Evolutionary conservation across 2,329 filamentous ascomycete genomes (phyloP), one percentile per base, ranked within the genome.

Genomic region (Tolypocladium sp.): DNA sequence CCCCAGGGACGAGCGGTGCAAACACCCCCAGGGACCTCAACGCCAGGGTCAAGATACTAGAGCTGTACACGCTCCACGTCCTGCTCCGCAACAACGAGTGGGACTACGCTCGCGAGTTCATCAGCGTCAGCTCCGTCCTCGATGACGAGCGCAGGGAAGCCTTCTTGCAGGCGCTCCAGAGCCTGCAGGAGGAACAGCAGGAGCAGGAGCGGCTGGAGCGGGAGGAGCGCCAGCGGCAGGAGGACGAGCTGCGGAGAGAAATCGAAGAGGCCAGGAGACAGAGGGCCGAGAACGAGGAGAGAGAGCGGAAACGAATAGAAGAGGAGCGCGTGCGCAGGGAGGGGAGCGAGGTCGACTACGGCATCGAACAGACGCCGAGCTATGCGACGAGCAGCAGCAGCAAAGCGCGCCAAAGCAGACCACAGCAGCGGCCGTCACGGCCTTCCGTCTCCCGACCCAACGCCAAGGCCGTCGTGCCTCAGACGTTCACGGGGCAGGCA

Each of bases 21-120:
- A 87, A 91, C 69, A 95, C 91, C 0, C 91, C 91, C 0, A 86
- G 90, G 62, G 91, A 96, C 69, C 83, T 96, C 41, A 88, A 90
- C 65, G 87, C 91, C 5, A 84, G 92, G 53, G 87, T 97, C 63
- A 96, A 95, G 76, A 90, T 99, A 49, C 84, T 99, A 56, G 94
- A 99, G 75, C 81, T 99, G 10, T 99, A 97, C 73, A 95, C 92
- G 1, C 82, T 99, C 5, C 94, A 99, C 70, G 91, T 97, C 9
- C 84, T 99, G n/a, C 86, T 93, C 6, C 84, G 91, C 57, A 97
- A 97, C 66, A 87, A 91, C 59, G 92, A 97, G 75, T 99, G 94
- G 94, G 91, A 96, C 60, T 97, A 97, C 67, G 91, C 94, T 4
- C 84, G 86, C 61, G 90, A 96, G 66, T 97, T 97, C 72, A 95